Evolutionary conservation across 192 early-diverging fungal species (phyloP), one percentile per base, ranked within the genome.

Genomic region (Umbelopsis isabellina): DNA sequence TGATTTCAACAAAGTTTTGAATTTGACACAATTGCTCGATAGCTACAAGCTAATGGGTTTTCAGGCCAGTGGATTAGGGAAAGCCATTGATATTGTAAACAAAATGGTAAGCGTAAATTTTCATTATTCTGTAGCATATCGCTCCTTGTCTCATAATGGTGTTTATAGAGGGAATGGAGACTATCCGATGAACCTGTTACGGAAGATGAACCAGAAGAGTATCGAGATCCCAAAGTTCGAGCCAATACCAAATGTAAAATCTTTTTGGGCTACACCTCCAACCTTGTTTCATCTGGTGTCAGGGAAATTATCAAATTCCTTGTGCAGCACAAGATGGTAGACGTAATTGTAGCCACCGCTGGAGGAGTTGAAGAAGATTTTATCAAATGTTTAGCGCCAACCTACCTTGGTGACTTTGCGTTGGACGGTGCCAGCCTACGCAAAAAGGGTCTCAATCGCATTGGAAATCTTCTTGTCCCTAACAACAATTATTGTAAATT

Each of bases 401-500:
- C 97, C 0, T 96, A 93, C 72, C 49, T 98, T 46, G 95, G 94
- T 18, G 80, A 85, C 16, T 99, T 98, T 72, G 22, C 70, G 2
- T 77, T 96, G 30, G 74, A 90, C 16, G 97, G 97, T 3, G 80
- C 83, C 6, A 87, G 89, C 15, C 80, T 99, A 70, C 89, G 97
- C 47, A 88, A 87, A 72, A 89, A 94, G 72, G 97, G 97, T 0
- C 78, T 99, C 46, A 99, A 99, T 79, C 88, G 97, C 23, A 98
- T 97, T 51, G 97, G 97, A 35, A 99, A 99, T 79, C 84, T 99
- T 66, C 78, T 98, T 66, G 96, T 99, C 10, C 97, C 97, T 1
- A 99, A 99, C 80, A 92, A 98, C 74, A 99, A 99, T 79, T 99
- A 99, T 78, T 97, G 96, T 87, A 91, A 94, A 74, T 99, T 99